Evolutionary conservation across 1,139 yeast genomes (phyloP), one percentile per base, ranked within the genome.

Genomic region (Suhomyces maxii): DNA sequence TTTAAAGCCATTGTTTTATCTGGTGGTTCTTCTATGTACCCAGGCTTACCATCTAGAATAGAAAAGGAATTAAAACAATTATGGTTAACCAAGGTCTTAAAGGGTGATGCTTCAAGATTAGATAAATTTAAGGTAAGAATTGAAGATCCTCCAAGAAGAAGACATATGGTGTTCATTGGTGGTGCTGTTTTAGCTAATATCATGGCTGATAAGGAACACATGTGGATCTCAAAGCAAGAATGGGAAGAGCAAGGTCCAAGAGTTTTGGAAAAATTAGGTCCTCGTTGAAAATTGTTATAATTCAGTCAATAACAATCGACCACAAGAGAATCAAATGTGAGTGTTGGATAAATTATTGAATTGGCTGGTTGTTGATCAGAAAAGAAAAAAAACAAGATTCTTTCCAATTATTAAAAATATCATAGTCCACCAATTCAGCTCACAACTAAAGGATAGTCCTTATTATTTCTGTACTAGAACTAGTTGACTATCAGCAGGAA

Each of bases 11-110:
- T 93, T 67, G 99, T 93, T 14, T 77, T 93, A 40, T 88, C 96
- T 35, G 99, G 99, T 63, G 99, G 99, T 46, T 91, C 98, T 2
- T 87, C 96, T 44, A 93, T 95, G 99, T 93, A 95, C 65, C 99
- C 99, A 1, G 99, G 99, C 32, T 79, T 95, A 56, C 99, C 99
- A 30, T 87, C 97, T 10, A 81, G 99, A 61, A 76, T 95, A 56
- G 99, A 93, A 66, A 91, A 89, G 68, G 99, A 93, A 68, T 79
- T 93, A 66, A 93, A 93, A 69, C 99, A 93, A 66, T 82, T 90
- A 56, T 95, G 99, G 99, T 83, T 89, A 54, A 83, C 95, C 6
- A 82, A 83, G 59, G 97, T 93, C 13, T 80, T 93, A 52, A 83
- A 86, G 56, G 93, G 91, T 41, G 96, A 93, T 69, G 85, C 97